Percentiles rank a stretch among this genome's conserved stretches.
These are phyloP conservation scores for Kluyveromyces nonfermentans DNA, from an alignment of 805 yeast genomes.

Conservation along the genomic window DNA sequence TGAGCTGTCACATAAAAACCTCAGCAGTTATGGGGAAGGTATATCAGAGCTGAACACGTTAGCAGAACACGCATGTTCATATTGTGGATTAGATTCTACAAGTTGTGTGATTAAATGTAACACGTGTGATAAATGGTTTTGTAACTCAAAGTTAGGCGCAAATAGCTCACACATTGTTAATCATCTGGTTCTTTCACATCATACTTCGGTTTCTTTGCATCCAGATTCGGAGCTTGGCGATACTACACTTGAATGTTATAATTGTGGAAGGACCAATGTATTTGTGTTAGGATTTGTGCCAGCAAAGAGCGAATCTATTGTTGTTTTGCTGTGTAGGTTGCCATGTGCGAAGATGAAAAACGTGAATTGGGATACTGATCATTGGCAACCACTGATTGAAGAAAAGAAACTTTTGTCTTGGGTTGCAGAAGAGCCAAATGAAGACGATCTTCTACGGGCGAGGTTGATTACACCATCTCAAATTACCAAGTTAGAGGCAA, in stretches of 20 bases:
- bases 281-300: conserved; percentile 79
- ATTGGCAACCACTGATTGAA: conserved; percentile 83
- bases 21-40: not conserved
- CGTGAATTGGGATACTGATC: conserved; percentile 74
- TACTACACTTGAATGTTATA: conserved; percentile 78
- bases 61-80: conserved; percentile 43
- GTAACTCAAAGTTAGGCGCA: conserved; percentile 57
- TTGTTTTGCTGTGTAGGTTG: conserved; percentile 75
- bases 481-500: conserved; percentile 63
- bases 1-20: not conserved
- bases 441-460: conserved; percentile 50
- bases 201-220: conserved; percentile 65
- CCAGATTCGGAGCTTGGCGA: conserved; percentile 81
- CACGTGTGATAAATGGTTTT: conserved; percentile 78
- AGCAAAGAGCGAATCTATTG: conserved; percentile 78
- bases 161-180: conserved; percentile 75
- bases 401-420: conserved; percentile 70
- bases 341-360: conserved; percentile 79
- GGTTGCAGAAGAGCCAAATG: conserved; percentile 66
- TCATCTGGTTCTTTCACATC: conserved; percentile 74
- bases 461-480: conserved; percentile 51
- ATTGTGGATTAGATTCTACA: conserved; percentile 67
- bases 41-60: not conserved
- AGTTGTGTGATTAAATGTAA: conserved; percentile 66
- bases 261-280: conserved; percentile 75